Conservation (phyloP, 345 rosid genomes). For the Aurinia saxatilis region DNA sequence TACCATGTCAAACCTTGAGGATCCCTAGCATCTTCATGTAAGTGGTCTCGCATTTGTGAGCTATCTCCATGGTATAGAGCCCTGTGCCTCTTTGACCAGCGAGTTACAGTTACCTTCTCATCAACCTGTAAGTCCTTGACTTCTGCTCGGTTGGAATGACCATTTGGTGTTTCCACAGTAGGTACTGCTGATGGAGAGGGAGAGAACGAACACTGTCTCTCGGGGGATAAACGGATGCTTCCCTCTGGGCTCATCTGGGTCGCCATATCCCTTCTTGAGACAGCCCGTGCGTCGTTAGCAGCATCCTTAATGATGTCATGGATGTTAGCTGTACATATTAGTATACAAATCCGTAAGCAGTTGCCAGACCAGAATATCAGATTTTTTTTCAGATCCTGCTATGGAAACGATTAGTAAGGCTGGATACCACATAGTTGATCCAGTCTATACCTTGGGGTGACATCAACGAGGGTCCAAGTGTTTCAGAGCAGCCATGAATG, state of each 20-base stretch:
- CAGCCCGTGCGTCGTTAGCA: constrained; percentile 49
- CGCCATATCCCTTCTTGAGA: constrained; percentile 94
- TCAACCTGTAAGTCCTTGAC: constrained; percentile 84
- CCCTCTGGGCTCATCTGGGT: constrained; percentile 95
- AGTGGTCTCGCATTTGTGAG: constrained; percentile 55
- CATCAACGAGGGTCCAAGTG: constrained; percentile 31
- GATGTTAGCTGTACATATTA: constrained; percentile 43
- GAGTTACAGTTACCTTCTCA: constrained; percentile 75
- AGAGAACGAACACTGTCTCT: constrained; percentile 43
- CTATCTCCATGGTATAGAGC: constrained; percentile 43
- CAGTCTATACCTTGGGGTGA: constrained; percentile 40
- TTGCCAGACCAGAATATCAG: not conserved
- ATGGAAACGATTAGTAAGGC: not conserved
- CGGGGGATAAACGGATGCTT: constrained; percentile 56
- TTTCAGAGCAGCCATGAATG: constrained; percentile 84
- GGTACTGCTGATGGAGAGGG: constrained; percentile 47
- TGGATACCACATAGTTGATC: not conserved
- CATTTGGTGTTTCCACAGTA: constrained; percentile 43
- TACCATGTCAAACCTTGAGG: constrained; percentile 59
- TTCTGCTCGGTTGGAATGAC: constrained; percentile 42
- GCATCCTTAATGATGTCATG: constrained; percentile 46
- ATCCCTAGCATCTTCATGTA: constrained; percentile 53
- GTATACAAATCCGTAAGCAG: not conserved
- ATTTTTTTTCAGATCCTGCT: not conserved
- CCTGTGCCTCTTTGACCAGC: constrained; percentile 82